phyloP scores from a whole-genome alignment of 2,329 filamentous ascomycete genomes.

The Cercospora zeina region DNA sequence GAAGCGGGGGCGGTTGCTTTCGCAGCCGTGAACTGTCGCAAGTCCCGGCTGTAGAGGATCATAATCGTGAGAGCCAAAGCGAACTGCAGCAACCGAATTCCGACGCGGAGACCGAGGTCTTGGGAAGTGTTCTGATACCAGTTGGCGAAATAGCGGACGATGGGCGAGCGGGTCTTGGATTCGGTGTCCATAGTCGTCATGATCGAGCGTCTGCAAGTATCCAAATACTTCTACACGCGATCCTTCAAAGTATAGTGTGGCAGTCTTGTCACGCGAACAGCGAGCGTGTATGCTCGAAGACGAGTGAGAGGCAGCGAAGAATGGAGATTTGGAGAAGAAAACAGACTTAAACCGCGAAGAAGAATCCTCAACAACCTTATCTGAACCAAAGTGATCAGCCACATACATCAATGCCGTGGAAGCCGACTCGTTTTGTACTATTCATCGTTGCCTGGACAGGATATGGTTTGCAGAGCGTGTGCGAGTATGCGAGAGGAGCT shows the following conservation, averaged over 20 bases:
- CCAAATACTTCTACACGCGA: background rate
- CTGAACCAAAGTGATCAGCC: background rate
- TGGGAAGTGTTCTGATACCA: conserved; percentile 16
- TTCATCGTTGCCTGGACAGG: background rate
- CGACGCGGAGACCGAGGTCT: conserved; percentile 17
- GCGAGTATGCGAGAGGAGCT: background rate
- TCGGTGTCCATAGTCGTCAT: background rate
- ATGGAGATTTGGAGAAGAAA: background rate
- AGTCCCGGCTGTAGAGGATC: conserved; percentile 10
- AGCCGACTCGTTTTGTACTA: background rate
- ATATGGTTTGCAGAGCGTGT: background rate
- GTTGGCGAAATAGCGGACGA: conserved; percentile 12
- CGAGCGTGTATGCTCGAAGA: background rate
- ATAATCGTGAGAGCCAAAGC: conserved; percentile 15
- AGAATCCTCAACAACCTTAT: background rate
- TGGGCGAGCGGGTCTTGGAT: conserved; percentile 7
- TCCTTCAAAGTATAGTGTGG: background rate
- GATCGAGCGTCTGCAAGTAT: background rate
- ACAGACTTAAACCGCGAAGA: background rate
- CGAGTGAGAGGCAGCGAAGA: background rate
- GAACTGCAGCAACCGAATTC: conserved; percentile 11
- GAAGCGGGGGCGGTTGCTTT: background rate
- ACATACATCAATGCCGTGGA: background rate
- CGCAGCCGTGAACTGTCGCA: conserved; percentile 6
- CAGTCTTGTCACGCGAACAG: background rate